Evolutionary conservation across 305 asterid species (phyloP), one percentile per base, ranked within the genome.

Genomic region (Withania somnifera): DNA sequence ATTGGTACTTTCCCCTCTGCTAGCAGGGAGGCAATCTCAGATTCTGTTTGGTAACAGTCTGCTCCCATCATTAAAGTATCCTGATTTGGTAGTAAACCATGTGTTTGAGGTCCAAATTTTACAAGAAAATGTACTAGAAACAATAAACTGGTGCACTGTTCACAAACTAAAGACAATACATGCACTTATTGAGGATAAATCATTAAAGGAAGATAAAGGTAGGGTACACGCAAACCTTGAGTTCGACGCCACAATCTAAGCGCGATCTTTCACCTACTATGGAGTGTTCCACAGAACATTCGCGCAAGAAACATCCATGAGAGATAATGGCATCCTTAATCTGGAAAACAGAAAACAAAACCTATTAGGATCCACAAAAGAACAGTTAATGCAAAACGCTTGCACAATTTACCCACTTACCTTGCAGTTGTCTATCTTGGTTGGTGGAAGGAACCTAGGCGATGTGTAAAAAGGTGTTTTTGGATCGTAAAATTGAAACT

Each of bases 31-130:
- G 99, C 98, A 34, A 96, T 96, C 84, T 96, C 99, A 0, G 98
- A 83, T 79, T 96, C 99, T 50, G 99, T 96, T 86, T 96, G 98
- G 89, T 96, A 96, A 45, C 57, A 52, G 71, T 96, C 98, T 1
- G 98, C 98, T 60, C 99, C 99, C 99, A 96, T 84, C 99, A 96
- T 93, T 81, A 92, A 84, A 28, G 95, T 90, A 84, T 96, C 98
- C 99, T 96, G 79, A 32, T 40, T 8, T 73, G 51, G 20, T 54
- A 75, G 36, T 14, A 60, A 75, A 82, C 40, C 19, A 22, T 5
- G 61, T 47, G 81, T 42, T 42, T 19, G 52, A 28, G 54, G 13
- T 20, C 14, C 24, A 60, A 15, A 40, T 11, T 5, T 11, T 1
- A 42, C 82, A 38, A 22, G 32, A 57, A 26, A 34, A 77, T 53